phyloP scores from a whole-genome alignment of 2,329 filamentous ascomycete species.

The Botrytis fragariae region DNA sequence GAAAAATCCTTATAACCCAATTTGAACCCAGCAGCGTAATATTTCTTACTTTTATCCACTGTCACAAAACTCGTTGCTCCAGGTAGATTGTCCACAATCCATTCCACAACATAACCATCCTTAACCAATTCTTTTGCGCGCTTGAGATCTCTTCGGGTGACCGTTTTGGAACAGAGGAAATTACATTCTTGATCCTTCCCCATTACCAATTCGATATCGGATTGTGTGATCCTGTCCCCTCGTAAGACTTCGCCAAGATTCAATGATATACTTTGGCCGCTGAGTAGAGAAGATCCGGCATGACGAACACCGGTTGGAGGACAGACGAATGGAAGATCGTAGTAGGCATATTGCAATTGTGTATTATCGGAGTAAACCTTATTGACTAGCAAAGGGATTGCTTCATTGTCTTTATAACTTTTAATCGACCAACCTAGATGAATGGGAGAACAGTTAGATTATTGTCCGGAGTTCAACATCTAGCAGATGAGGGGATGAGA shows the following conservation, averaged over 20 bases:
- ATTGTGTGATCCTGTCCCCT: constrained; percentile 80
- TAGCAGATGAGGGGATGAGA: background rate
- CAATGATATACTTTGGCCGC: constrained; percentile 73
- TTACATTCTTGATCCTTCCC: constrained; percentile 70
- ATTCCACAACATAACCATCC: constrained; percentile 82
- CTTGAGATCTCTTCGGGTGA: constrained; percentile 62
- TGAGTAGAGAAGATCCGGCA: constrained; percentile 65
- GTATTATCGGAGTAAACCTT: constrained; percentile 89
- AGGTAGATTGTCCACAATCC: constrained; percentile 90
- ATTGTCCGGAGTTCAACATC: background rate
- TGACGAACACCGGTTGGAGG: constrained; percentile 68
- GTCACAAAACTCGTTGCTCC: constrained; percentile 87
- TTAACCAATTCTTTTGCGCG: constrained; percentile 70
- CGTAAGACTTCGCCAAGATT: constrained; percentile 86
- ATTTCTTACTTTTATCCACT: constrained; percentile 78
- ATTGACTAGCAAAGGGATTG: constrained; percentile 83
- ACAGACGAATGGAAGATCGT: constrained; percentile 83
- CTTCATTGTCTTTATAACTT: constrained; percentile 72
- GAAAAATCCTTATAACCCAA: constrained; percentile 72
- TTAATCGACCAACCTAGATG: constrained; percentile 74
- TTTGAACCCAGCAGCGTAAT: constrained; percentile 89
- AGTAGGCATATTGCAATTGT: constrained; percentile 88
- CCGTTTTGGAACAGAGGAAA: constrained; percentile 67
- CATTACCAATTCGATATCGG: constrained; percentile 80
- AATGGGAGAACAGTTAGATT: background rate